Evolutionary conservation across 1,284 basidiomycete species (phyloP), one percentile per base, ranked within the genome.

Genomic region (Phellinidium pouzarii): DNA sequence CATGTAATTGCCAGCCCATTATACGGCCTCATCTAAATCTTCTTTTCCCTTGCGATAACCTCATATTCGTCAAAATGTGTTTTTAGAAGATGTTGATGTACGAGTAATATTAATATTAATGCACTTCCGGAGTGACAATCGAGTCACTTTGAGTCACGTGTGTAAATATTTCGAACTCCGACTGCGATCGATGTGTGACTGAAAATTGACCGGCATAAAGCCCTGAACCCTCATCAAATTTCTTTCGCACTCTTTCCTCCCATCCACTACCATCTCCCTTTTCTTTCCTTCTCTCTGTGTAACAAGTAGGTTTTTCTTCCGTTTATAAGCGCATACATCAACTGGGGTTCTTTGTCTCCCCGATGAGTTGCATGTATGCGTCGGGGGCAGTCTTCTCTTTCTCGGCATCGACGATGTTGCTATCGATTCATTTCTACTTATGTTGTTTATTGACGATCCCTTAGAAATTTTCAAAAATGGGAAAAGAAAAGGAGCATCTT

Each of bases 401-500:
- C 67, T 59, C 53, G 59, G 61, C 63, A 60, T 54, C 31, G 31
- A 34, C 14, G 31, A 11, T 34, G 9, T 8, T 19, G 8, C 22
- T n/a, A 31, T 40, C 37, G 12, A 51, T 25, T 22, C 20, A n/a
- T 22, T 11, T 27, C 23, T 19, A 23, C 1, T 12, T 7, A 12
- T 47, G 17, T 23, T 44, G 46, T 54, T 50, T 62, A 56, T 67
- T 71, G 52, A 73, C 60, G 6, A 49, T 42, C 50, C 25, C 48
- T 50, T 64, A 80, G 75, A 78, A 73, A 69, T 66, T 66, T 65
- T 62, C 68, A 66, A 85, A 82, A 82, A 91, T 91, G 87, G 88
- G 87, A 82, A 91, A 91, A 78, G 87, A 90, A 60, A 91, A 90
- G 77, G 73, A 64, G 64, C 87, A 91, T 81, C 80, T 92, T 79